phyloP scores from a whole-genome alignment of 805 yeast species.

The Ogataea methanolica region DNA sequence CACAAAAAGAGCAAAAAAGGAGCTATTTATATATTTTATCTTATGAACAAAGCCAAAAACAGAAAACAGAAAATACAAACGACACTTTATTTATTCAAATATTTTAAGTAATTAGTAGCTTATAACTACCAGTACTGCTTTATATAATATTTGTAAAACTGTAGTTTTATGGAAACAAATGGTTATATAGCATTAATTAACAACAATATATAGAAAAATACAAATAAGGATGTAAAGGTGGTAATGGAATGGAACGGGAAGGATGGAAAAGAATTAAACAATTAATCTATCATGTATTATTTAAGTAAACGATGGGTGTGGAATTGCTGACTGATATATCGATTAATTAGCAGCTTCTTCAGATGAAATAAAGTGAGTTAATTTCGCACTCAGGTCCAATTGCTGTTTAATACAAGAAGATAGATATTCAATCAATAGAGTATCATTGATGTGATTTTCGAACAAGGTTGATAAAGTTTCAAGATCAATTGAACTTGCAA shows the following conservation, averaged over 20 bases:
- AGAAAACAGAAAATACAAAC: no score
- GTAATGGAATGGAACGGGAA: background rate
- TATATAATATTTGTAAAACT: no score
- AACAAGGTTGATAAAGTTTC: slow-evolving; percentile 56
- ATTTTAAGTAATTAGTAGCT: no score
- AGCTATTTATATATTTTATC: no score
- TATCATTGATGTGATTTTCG: slow-evolving; percentile 72
- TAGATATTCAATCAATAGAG: slow-evolving; percentile 74
- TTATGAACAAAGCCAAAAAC: no score
- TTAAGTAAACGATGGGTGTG: no score
- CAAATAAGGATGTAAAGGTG: background rate
- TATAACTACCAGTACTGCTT: no score
- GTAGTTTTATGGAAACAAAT: no score
- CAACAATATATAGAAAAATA: background rate
- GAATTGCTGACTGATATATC: background rate
- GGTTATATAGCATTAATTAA: background rate
- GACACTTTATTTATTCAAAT: no score
- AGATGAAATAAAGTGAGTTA: slow-evolving; percentile 49
- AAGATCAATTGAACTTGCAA: slow-evolving; percentile 43
- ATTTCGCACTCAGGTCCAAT: slow-evolving; percentile 70
- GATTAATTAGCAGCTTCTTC: slow-evolving; percentile 27
- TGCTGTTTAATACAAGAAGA: slow-evolving; percentile 83
- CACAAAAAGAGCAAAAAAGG: no score
- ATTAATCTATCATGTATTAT: no score
- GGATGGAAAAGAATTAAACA: no score